Evolutionary conservation across 2,329 filamentous ascomycete genomes (phyloP), one percentile per base, ranked within the genome.

Genomic region (Xylaria sp.): DNA sequence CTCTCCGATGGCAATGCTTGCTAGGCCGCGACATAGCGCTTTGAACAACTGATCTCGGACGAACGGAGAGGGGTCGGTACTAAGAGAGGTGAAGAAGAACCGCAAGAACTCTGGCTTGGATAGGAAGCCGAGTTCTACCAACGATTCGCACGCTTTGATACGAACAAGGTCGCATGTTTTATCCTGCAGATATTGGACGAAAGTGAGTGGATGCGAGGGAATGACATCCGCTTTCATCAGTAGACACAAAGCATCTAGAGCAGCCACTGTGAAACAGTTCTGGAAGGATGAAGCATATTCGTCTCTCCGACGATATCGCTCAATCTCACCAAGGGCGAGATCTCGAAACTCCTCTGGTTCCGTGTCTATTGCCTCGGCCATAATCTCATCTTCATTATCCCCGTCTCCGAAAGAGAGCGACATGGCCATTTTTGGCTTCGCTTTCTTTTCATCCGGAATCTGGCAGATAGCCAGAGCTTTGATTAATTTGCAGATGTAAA

Each of bases 401-500:
- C 79, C 79, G 19, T 76, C 72, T 11, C 74, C 78, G 68, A 65
- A 81, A 70, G 65, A 78, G 73, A 76, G 79, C 74, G 65, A 83
- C 78, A 73, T 73, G n/a, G 65, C 43, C 64, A 73, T 71, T 33
- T 81, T 77, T 69, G 77, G 72, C 61, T 81, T 77, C 11, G 67
- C 65, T n/a, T 76, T 75, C 54, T 71, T 72, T 53, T 78, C 76
- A 41, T 78, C 74, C 0, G 82, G 81, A 49, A 89, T 81, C 25
- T 88, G 77, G n/a, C 84, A 87, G 0, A 81, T 82, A 1, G 86
- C 82, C 25, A 89, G 75, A 0, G 84, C 82, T 41, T 82, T 80
- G 8, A 99, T 90, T 23, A 99, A 82, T 21, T 85, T 90, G 7
- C 92, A 88, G 55, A 99, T 87, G 73, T 97, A 99, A 70, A 91